These are phyloP conservation scores for Hortiboletus flavorubellus DNA, from an alignment of 768 basidiomycete species.

Conservation along the genomic window DNA sequence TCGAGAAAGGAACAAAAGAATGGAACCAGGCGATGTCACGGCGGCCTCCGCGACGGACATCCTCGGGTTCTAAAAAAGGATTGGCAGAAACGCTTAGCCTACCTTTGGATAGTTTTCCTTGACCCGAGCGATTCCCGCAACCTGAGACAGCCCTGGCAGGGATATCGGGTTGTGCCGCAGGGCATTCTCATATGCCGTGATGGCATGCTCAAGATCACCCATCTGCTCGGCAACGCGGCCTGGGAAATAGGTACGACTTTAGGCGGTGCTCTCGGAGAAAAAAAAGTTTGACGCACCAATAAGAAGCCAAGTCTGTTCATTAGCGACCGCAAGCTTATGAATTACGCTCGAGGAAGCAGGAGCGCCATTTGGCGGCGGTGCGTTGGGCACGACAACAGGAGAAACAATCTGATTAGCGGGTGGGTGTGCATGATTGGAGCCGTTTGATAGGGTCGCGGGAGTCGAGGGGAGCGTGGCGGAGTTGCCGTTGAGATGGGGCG, in stretches of 20 bases:
- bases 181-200: slow-evolving; percentile 92
- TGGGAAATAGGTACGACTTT: slow-evolving; percentile 37
- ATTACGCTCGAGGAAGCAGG: slow-evolving; percentile 43
- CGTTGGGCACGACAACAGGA: slow-evolving; percentile 42
- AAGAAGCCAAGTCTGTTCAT: slow-evolving; percentile 94
- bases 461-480: slow-evolving; percentile 41
- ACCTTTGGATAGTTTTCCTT: slow-evolving; percentile 98
- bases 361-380: slow-evolving; percentile 25
- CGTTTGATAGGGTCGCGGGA: slow-evolving; percentile 43
- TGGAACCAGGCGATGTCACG: slow-evolving; percentile 19
- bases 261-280: slow-evolving; percentile 7
- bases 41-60: slow-evolving; percentile 27
- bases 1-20: slow-evolving; percentile 14
- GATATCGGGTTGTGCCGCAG: slow-evolving; percentile 93
- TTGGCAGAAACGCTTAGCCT: slow-evolving; percentile 32
- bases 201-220: slow-evolving; percentile 89
- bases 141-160: slow-evolving; percentile 85
- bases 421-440: slow-evolving; percentile 36
- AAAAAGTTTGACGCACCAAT: slow-evolving; percentile 54
- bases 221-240: slow-evolving; percentile 95
- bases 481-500: slow-evolving; percentile 54
- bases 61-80: slow-evolving; percentile 31
- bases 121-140: slow-evolving; percentile 95
- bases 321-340: slow-evolving; percentile 78
- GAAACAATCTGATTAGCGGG: slow-evolving; percentile 41